Conservation (phyloP, 108 stramenopile genomes). For the Pseudonitzschia pungens region DNA sequence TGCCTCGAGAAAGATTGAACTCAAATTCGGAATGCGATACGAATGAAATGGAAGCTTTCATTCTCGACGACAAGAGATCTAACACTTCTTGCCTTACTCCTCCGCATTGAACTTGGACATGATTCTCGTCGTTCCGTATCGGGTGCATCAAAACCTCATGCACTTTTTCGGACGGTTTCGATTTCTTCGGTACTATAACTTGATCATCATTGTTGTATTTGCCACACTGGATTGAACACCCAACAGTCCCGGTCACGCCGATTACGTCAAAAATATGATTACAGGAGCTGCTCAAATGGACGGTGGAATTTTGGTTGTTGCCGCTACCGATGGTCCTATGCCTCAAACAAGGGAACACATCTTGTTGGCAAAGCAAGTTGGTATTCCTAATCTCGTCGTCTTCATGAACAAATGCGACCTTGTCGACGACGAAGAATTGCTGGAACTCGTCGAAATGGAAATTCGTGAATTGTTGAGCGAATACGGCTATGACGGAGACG, state of each 20-base stretch:
- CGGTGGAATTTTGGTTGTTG: slow-evolving; percentile 98
- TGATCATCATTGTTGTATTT: neutral
- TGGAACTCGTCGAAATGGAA: slow-evolving; percentile 99
- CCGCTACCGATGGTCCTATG: slow-evolving; percentile 99
- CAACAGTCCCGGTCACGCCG: slow-evolving; percentile 95
- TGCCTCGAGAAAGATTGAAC: too few species aligned
- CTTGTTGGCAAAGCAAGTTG: slow-evolving; percentile 97
- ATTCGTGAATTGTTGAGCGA: slow-evolving; percentile 96
- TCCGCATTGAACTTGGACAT: neutral
- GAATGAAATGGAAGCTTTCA: too few species aligned
- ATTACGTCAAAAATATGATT: slow-evolving; percentile 99
- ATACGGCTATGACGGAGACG: slow-evolving; percentile 97
- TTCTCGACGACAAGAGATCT: too few species aligned
- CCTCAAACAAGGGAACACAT: slow-evolving; percentile 99
- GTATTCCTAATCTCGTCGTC: slow-evolving; percentile 97
- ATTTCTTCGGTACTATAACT: neutral
- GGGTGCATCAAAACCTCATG: neutral
- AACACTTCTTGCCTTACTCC: neutral
- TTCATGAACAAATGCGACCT: slow-evolving; percentile 98
- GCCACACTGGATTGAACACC: neutral
- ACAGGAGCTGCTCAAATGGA: slow-evolving; percentile 99
- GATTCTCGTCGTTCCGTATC: neutral
- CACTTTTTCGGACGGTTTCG: neutral
- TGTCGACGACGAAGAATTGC: slow-evolving; percentile 97
- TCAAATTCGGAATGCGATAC: too few species aligned